Percentiles rank a stretch among this genome's conserved stretches.
These are phyloP conservation scores for Rhodotorula sp. DNA, from an alignment of 1,284 basidiomycete genomes.

Conservation along the genomic window DNA sequence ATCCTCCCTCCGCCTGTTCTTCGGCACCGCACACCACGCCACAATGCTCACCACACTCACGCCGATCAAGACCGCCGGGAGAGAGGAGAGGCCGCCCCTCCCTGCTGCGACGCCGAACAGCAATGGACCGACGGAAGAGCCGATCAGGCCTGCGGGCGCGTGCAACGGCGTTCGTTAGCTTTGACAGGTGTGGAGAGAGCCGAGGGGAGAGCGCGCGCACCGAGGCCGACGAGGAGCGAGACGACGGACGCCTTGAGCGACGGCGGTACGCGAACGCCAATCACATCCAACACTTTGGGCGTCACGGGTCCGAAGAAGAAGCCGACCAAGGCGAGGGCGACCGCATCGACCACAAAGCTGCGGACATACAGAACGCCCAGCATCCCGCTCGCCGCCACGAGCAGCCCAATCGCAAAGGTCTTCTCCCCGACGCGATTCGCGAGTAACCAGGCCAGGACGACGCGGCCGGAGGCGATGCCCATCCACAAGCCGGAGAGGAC, in stretches of 20 bases:
- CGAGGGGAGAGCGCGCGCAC: not conserved
- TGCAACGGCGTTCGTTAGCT: not conserved
- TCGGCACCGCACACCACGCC: conserved; percentile 24
- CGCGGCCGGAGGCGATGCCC: conserved; percentile 34
- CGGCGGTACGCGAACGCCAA: conserved; percentile 27
- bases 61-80: conserved; percentile 31
- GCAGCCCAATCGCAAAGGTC: conserved; percentile 28
- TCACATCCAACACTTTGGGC: conserved; percentile 22
- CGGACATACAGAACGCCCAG: conserved; percentile 28
- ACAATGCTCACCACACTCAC: not conserved
- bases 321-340: conserved; percentile 29
- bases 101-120: conserved; percentile 31
- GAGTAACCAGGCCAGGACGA: conserved; percentile 23
- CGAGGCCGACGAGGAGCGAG: conserved; percentile 30
- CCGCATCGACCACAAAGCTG: conserved; percentile 23
- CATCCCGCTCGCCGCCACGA: conserved; percentile 8
- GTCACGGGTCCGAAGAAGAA: conserved; percentile 33
- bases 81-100: conserved; percentile 4
- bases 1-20: conserved; percentile 38
- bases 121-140: conserved; percentile 21
- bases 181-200: too few relatives aligned
- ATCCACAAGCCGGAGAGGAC: conserved; percentile 29
- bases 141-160: conserved; percentile 22
- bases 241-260: conserved; percentile 32
- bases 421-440: conserved; percentile 24